Evolutionary conservation across 345 rosid genomes (phyloP).

Genomic region (Rubroshorea leprosula): DNA sequence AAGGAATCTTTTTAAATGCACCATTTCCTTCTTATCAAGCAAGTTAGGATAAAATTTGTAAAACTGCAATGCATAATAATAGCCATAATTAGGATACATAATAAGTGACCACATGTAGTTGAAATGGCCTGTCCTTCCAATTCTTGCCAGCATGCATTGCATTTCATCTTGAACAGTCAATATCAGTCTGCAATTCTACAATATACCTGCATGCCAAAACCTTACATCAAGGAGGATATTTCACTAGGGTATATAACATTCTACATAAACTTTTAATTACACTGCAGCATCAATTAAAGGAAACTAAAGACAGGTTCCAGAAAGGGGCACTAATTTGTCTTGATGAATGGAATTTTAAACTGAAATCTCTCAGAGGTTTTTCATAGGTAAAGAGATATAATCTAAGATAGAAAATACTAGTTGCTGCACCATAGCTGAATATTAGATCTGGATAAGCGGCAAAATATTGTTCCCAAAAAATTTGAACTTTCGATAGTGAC

Average conservation of each 20-base stretch:
- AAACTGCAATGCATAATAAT: conserved; percentile 6
- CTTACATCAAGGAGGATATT: background rate
- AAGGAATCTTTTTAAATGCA: conserved; percentile 32
- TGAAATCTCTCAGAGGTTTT: background rate
- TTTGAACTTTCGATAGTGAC: background rate
- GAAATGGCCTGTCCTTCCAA: conserved; percentile 84
- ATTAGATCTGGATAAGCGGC: background rate
- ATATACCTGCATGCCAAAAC: conserved; percentile 11
- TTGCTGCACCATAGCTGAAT: background rate
- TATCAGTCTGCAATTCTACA: conserved; percentile 17
- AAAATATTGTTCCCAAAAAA: background rate
- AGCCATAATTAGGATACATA: conserved; percentile 55
- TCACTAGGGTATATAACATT: background rate
- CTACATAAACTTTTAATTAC: background rate
- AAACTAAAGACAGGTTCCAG: background rate
- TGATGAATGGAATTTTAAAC: no score
- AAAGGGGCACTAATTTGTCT: background rate
- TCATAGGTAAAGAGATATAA: background rate
- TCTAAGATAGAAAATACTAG: background rate
- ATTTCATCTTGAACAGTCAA: conserved; percentile 60
- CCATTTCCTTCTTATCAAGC: conserved; percentile 1
- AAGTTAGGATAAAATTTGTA: background rate
- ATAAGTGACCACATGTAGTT: conserved; percentile 86
- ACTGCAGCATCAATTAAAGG: background rate
- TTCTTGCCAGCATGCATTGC: conserved; percentile 97